Evolutionary conservation across 768 basidiomycete genomes (phyloP), one percentile per base, ranked within the genome.

Genomic region (Lactarius trivialis): DNA sequence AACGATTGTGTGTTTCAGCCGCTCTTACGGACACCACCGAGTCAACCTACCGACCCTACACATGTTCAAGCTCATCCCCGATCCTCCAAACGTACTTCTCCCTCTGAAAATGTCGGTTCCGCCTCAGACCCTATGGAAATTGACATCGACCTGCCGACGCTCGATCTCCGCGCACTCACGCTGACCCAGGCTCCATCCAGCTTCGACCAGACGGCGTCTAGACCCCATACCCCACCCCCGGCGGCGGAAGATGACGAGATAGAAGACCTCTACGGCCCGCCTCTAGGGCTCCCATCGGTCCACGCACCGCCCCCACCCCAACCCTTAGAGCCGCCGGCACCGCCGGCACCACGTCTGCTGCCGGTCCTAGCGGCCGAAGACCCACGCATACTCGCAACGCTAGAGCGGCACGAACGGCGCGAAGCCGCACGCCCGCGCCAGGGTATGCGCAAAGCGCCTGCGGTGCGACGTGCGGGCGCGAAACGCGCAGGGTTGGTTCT

Each of bases 91-190:
- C 30, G 14, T 12, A 6, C 57, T 34, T 17, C 48, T 24, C 2
- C 36, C 24, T 11, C 45, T 15, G 45, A 19, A 36, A 26, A 4
- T 24, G 21, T 33, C 28, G 28, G 21, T 24, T n/a, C 45, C 17
- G 19, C 37, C 2, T 33, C 58, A 56, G 19, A 61, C 28, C 56
- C 60, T 48, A 41, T 61, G 63, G 36, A 58, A 52, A 21, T 50
- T 37, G 36, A 55, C 33, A 9, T 43, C 53, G 36, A 55, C 33
- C 60, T 56, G 48, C 59, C 56, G 39, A 55, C 32, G 24, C 32
- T 58, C 15, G 66, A 66, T 41, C 65, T 66, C 41, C 54, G 54
- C 57, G 55, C 58, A 28, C 62, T 63, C 26, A 43, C 58, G 39
- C 45, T 63, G 33, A 49, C 43, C 52, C 51, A 51, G 4, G 15